Evolutionary conservation across 257 asterid genomes (phyloP), one percentile per base, ranked within the genome.

Genomic region (Nicotiana benthamiana): DNA sequence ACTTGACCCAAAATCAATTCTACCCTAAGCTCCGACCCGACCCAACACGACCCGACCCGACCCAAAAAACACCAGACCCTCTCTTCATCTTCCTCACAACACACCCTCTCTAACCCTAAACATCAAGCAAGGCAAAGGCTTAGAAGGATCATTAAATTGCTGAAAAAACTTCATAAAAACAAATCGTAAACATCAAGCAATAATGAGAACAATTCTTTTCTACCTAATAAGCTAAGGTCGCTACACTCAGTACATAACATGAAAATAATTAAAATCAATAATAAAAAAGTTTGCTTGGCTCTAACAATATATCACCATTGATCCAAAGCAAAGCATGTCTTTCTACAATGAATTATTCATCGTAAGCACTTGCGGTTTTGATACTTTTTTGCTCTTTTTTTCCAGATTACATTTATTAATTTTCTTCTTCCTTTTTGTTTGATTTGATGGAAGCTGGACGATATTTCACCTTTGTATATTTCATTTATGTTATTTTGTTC

Each of bases 101-200:
- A n/a, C n/a, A n/a, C n/a, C n/a, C n/a, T n/a, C n/a, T n/a, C n/a
- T n/a, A n/a, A n/a, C n/a, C n/a, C n/a, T n/a, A n/a, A n/a, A n/a
- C n/a, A n/a, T n/a, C n/a, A n/a, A n/a, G n/a, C n/a, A n/a, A n/a
- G n/a, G n/a, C n/a, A n/a, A n/a, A n/a, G n/a, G 12, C 84, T 80
- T 85, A 64, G 75, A 85, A 85, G 84, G 63, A 80, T 82, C 63
- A 54, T 46, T 80, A 54, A 68, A 57, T 72, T 46, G 27, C 63
- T 26, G 83, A 67, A 82, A 70, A 67, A 82, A 70, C 77, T 72
- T 43, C 24, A 30, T 46, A 72, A 28, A 24, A 70, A 24, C 60
- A 46, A 43, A 46, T 46, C 40, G 77, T 72, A 46, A 13, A 46
- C 56, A 72, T 46, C 24, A 46, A 43, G 77, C 1, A 72, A 72